Evolutionary conservation across 2,329 filamentous ascomycete genomes (phyloP), one percentile per base, ranked within the genome.

Genomic region (Trichoderma sp.): DNA sequence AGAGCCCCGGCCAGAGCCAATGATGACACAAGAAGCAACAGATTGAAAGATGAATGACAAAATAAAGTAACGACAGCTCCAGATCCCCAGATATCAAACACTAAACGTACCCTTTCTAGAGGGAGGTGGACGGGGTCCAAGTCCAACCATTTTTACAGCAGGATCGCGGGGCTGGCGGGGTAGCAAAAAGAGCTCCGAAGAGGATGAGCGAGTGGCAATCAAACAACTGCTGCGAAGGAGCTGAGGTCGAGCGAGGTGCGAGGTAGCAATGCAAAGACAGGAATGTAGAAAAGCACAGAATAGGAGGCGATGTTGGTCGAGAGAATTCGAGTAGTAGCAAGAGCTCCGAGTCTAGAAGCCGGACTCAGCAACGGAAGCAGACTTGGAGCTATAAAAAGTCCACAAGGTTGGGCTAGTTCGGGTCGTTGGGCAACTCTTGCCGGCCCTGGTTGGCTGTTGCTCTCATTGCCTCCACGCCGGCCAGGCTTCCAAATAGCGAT

Each of bases 51-150:
- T 28, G 49, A 32, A 32, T 21, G 34, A 24, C 28, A 32, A n/a
- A 10, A 18, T 3, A 39, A n/a, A n/a, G 32, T 5, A 16, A 26
- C n/a, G 16, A n/a, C 21, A 13, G 16, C 5, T 26, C 34, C 7
- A 55, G 26, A 28, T 8, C 16, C 16, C 26, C 30, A 37, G 21
- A 58, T 65, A 7, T 30, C 59, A 30, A 55, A 59, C 88, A 79
- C 24, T 59, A 21, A 52, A 66, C 88, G 79, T 87, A 91, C 91
- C 91, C 87, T 91, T 93, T 74, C 83, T 81, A 75, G 81, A 83
- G 74, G 82, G 82, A 72, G 82, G 83, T 77, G 80, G 82, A 77
- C 83, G 81, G 75, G 83, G 83, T 78, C 83, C 83, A 71, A 85
- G 78, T 72, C 83, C 83, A 74, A 85, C 83, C 83, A 85, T 85